Base-by-base conservation (phyloP, 2,329 filamentous ascomycete species). In the Oidium heveae region DNA sequence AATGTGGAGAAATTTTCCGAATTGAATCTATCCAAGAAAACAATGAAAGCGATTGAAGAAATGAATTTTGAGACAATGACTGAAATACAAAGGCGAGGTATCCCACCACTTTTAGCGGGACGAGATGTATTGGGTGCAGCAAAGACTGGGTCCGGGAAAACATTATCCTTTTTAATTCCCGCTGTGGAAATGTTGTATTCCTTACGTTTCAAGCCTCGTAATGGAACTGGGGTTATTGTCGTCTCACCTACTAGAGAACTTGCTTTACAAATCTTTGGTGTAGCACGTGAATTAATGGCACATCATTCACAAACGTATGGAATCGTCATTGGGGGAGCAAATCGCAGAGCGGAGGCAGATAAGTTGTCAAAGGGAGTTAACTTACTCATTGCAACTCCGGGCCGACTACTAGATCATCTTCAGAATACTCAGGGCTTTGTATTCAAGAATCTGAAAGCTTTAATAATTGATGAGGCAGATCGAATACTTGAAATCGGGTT, bases 41-140 rank as follows among this genome's bases (percentile, higher is more conserved):
- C 87, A 0, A 83, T 88, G 74, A 79, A 83, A 69, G 88, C 87
- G 9, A 61, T 63, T 65, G 70, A 80, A 56, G 53, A 54, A 24
- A 96, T 98, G 89, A 84, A 84, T 15, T 95, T 96, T 66, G 81
- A 84, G 64, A 88, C 75, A 51, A 95, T 98, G 88, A 96, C 91
- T 0, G 85, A 91, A 66, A 95, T 96, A 61, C 91, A 96, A 68
- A 77, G 79, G 62, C 76, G 84, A 65, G 83, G 82, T 13, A 94
- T 96, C 55, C 88, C 89, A 4, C 87, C 88, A 20, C 72, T 93
- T 50, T 73, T 96, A 57, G 86, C 88, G 44, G 91, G 91, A 59
- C 81, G 84, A 65, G 89, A 96, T 70, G 85, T 96, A 22, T 76
- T 98, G 47, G 91, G 91, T 63, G 89, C 89, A 34, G 91, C 91